Evolutionary conservation across 140 eudicot genomes (phyloP).

Genomic region (Bidens hawaiensis): DNA sequence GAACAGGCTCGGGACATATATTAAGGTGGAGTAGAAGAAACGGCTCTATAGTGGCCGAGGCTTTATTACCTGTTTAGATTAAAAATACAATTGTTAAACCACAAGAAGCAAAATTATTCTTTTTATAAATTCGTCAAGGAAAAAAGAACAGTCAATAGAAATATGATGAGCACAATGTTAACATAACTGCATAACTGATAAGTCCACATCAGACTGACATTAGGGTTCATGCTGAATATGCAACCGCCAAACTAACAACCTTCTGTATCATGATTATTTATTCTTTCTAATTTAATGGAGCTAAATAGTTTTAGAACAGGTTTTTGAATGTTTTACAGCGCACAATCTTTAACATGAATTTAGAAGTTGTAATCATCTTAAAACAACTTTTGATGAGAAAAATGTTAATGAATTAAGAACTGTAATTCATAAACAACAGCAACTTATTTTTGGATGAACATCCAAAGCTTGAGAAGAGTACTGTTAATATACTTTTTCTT

Average conservation of each 20-base stretch:
- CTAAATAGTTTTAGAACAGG: neutral
- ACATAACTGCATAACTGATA: neutral
- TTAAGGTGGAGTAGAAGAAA: conserved; percentile 80
- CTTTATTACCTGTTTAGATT: conserved; percentile 66
- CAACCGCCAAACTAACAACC: too few species aligned
- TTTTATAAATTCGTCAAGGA: too few species aligned
- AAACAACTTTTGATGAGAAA: neutral
- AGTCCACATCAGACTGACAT: neutral
- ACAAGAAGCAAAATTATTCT: neutral
- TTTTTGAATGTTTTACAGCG: neutral
- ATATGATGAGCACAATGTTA: neutral
- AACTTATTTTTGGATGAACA: neutral
- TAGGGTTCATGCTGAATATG: too few species aligned
- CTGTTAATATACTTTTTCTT: neutral
- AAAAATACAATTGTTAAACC: neutral
- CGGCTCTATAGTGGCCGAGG: conserved; percentile 78
- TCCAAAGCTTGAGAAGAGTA: neutral
- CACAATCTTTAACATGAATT: neutral
- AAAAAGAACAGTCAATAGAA: neutral
- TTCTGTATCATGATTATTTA: too few species aligned
- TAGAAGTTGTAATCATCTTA: too few species aligned
- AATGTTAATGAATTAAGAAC: too few species aligned
- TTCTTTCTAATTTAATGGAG: too few species aligned
- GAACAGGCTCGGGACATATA: too few species aligned
- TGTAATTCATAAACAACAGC: neutral